Evolutionary conservation across 805 yeast genomes (phyloP).

Genomic region (Tetrapisispora namnaoensis): DNA sequence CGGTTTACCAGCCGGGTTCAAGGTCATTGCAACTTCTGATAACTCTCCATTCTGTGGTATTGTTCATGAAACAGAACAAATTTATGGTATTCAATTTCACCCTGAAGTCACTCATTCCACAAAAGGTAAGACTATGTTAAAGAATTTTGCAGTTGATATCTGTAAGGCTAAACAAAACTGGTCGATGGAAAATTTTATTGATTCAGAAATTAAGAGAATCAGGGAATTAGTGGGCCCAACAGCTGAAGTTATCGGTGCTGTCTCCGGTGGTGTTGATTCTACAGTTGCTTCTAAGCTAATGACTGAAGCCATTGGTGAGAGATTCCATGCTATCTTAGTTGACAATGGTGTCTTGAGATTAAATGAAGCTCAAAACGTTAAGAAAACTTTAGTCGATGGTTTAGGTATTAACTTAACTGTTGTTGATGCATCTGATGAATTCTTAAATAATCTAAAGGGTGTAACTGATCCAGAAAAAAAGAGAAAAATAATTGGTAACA

Average conservation of each 20-base stretch:
- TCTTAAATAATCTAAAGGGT: constrained; percentile 77
- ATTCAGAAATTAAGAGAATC: constrained; percentile 90
- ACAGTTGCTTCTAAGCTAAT: constrained; percentile 97
- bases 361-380: constrained; percentile 83
- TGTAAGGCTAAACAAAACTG: constrained; percentile 85
- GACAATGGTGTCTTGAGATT: constrained; percentile 97
- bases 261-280: constrained; percentile 98
- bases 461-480: constrained; percentile 98
- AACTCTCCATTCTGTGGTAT: constrained; percentile 96
- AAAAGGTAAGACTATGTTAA: constrained; percentile 77
- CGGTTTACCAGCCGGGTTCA: constrained; percentile 82
- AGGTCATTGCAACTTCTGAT: constrained; percentile 79
- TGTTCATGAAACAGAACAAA: constrained; percentile 58
- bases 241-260: constrained; percentile 99
- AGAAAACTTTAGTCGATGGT: constrained; percentile 83
- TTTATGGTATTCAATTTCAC: constrained; percentile 96
- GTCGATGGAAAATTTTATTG: constrained; percentile 97
- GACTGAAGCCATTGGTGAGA: constrained; percentile 96
- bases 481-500: constrained; percentile 97
- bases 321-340: constrained; percentile 96
- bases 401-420: constrained; percentile 91
- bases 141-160: constrained; percentile 86
- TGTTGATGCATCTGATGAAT: constrained; percentile 87
- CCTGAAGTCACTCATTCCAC: constrained; percentile 97
- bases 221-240: constrained; percentile 88